phyloP scores from a whole-genome alignment of 2,329 filamentous ascomycete genomes.

The Trichophyton rubrum region DNA sequence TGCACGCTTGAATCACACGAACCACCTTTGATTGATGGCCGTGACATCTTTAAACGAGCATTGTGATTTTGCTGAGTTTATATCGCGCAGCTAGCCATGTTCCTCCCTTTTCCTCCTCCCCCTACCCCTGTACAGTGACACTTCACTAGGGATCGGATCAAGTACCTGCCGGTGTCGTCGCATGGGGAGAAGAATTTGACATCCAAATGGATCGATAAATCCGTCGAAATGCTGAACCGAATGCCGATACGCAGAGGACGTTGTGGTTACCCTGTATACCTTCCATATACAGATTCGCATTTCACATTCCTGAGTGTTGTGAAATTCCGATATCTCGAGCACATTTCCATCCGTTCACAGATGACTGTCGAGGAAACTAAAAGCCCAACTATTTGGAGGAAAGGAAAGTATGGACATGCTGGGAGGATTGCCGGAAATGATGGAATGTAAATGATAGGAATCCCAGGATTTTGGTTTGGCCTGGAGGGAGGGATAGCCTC shows the following conservation, averaged over 20 bases:
- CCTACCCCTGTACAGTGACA: neutral
- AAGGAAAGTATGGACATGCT: neutral
- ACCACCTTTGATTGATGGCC: neutral
- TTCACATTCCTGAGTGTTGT: neutral
- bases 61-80: neutral
- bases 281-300: neutral
- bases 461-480: neutral
- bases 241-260: neutral
- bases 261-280: neutral
- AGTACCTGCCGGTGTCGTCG: neutral
- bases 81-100: neutral
- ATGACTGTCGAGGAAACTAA: neutral
- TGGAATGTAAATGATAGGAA: constrained; percentile 1
- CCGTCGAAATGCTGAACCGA: neutral
- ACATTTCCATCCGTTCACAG: neutral
- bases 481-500: neutral
- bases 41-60: neutral
- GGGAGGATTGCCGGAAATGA: neutral
- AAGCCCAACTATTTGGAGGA: neutral
- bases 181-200: neutral
- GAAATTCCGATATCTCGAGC: neutral
- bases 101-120: neutral
- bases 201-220: neutral
- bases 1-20: neutral
- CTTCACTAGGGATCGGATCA: neutral